A percentile compares a stretch with the other conserved stretches of the same genome.
Evolutionary conservation across 1,284 basidiomycete genomes (phyloP).

Genomic region (Malassezia brasiliensis): DNA sequence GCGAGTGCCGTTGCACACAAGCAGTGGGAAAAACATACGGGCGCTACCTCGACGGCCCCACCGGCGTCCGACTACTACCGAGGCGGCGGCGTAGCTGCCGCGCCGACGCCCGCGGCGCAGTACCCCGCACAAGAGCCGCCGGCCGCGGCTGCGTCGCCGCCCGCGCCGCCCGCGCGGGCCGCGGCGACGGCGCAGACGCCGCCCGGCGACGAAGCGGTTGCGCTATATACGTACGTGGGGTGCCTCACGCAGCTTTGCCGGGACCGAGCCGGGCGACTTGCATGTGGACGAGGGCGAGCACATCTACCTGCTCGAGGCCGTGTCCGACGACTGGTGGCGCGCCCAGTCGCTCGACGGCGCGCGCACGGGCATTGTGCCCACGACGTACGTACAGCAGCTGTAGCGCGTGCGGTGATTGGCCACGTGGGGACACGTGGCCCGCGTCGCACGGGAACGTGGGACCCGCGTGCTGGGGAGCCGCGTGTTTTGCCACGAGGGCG

Average conservation of each 20-base stretch:
- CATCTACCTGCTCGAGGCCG: constrained; percentile 26
- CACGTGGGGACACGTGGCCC: constrained; percentile 10
- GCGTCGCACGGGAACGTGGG: constrained; percentile 8
- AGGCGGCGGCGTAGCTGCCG: background rate
- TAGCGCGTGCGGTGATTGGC: background rate
- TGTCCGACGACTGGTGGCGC: constrained; percentile 40
- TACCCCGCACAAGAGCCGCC: background rate
- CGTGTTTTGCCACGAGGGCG: constrained; percentile 20
- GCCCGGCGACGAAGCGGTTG: constrained; percentile 9
- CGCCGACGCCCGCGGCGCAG: background rate
- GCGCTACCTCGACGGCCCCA: background rate
- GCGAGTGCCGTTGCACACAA: background rate
- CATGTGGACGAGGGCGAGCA: constrained; percentile 23
- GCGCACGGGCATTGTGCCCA: constrained; percentile 30
- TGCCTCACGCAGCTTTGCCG: constrained; percentile 11
- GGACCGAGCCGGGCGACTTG: constrained; percentile 29
- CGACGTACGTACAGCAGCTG: constrained; percentile 21
- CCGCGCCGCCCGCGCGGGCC: background rate
- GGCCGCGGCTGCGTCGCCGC: background rate
- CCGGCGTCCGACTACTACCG: constrained; percentile 1
- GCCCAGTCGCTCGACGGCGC: constrained; percentile 16
- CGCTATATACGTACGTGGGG: constrained; percentile 15
- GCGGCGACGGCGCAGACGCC: background rate
- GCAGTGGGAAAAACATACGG: background rate
- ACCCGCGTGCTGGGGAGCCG: constrained; percentile 16